Evolutionary conservation across 2,329 filamentous ascomycete species (phyloP).

Genomic region (Scopulariopsis brevicaulis): DNA sequence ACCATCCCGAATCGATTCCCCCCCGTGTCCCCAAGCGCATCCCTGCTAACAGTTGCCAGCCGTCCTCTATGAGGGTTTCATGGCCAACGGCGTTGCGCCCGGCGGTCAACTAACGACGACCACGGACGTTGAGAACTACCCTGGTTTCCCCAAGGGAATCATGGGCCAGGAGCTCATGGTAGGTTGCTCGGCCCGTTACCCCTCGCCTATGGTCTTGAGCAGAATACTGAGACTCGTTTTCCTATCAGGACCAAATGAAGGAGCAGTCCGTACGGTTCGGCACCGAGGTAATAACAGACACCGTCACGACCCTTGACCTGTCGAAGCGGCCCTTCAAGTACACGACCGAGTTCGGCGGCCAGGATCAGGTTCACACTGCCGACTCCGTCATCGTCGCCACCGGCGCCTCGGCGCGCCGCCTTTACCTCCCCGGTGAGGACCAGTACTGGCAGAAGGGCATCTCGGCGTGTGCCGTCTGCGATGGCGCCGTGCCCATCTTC

Average conservation of each 20-base stretch:
- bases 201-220: not conserved
- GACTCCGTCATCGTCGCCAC: conserved; percentile 92
- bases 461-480: conserved; percentile 92
- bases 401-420: conserved; percentile 78
- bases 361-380: conserved; percentile 74
- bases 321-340: conserved; percentile 79
- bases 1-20: not conserved
- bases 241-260: conserved; percentile 68
- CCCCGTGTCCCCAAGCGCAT: not conserved
- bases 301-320: conserved; percentile 79
- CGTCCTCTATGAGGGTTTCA: conserved; percentile 94
- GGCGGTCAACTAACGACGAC: conserved; percentile 97
- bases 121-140: conserved; percentile 97
- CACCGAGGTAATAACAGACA: conserved; percentile 87
- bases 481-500: conserved; percentile 95
- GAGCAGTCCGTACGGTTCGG: conserved; percentile 85
- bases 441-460: conserved; percentile 97
- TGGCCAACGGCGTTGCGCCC: conserved; percentile 91
- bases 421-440: conserved; percentile 78
- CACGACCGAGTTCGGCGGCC: conserved; percentile 78
- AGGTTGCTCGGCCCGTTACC: conserved; percentile 11
- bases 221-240: not conserved
- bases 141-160: conserved; percentile 84
- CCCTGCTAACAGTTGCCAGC: conserved; percentile 28
- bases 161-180: conserved; percentile 82